These are phyloP conservation scores for Suillus ampliporus DNA, from an alignment of 768 basidiomycete genomes.

Conservation along the genomic window DNA sequence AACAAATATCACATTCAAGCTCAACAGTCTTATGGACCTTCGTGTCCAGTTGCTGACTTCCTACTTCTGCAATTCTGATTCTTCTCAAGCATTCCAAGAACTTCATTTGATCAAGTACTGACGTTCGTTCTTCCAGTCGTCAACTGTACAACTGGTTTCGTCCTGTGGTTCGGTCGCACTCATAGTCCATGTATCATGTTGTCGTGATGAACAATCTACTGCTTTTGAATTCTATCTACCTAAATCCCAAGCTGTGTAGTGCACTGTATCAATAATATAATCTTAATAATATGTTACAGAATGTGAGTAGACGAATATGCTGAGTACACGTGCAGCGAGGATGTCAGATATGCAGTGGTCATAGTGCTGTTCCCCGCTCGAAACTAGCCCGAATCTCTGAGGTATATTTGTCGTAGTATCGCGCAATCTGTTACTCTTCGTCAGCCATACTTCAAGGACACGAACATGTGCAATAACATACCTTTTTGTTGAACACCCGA, in stretches of 20 bases:
- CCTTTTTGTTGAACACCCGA: constrained; percentile 98
- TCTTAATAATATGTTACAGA: neutral
- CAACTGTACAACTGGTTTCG: neutral
- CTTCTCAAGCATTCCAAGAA: neutral
- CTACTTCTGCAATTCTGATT: constrained; percentile 53
- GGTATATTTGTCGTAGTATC: constrained; percentile 98
- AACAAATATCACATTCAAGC: constrained; percentile 50
- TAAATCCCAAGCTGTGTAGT: neutral
- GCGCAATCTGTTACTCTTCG: constrained; percentile 66
- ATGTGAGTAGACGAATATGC: neutral
- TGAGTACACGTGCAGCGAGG: neutral
- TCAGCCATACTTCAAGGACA: constrained; percentile 1
- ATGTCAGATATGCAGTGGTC: neutral
- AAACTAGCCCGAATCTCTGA: constrained; percentile 96
- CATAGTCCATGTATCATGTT: neutral
- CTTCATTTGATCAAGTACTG: neutral
- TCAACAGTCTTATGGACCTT: constrained; percentile 52
- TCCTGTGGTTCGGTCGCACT: neutral
- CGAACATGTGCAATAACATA: constrained; percentile 29
- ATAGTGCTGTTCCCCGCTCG: constrained; percentile 95
- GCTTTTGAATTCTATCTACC: neutral
- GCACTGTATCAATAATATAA: neutral
- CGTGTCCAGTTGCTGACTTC: constrained; percentile 46
- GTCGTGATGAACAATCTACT: neutral
- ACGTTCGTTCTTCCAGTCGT: constrained; percentile 1